Conservation (phyloP, 805 yeast genomes). For the Saturnispora kantuleensis region DNA sequence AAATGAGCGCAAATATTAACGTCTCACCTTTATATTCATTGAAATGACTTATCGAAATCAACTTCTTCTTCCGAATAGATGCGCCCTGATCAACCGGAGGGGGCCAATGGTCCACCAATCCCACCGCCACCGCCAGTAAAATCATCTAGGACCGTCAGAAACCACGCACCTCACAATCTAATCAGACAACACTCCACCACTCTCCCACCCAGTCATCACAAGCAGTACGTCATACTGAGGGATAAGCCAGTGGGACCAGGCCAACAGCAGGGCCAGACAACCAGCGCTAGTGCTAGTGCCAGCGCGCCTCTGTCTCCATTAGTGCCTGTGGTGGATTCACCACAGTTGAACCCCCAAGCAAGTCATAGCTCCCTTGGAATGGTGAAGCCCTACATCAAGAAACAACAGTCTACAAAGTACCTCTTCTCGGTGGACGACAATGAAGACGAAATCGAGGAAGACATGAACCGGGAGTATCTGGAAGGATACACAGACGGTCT, state of each 20-base stretch:
- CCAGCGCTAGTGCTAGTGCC: background rate
- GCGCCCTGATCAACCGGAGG: background rate
- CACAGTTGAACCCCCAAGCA: constrained; percentile 10
- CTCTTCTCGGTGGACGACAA: constrained; percentile 79
- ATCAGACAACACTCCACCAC: constrained; percentile 13
- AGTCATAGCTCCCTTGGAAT: constrained; percentile 7
- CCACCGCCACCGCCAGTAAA: constrained; percentile 5
- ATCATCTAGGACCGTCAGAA: constrained; percentile 9
- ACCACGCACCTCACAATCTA: constrained; percentile 14
- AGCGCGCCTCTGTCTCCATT: constrained; percentile 12
- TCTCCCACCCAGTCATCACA: constrained; percentile 19
- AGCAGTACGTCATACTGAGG: constrained; percentile 24
- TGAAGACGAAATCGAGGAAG: constrained; percentile 58
- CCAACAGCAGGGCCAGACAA: background rate
- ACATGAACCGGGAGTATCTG: constrained; percentile 45
- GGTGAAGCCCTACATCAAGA: constrained; percentile 19
- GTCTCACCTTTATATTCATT: background rate
- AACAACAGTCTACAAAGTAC: constrained; percentile 25
- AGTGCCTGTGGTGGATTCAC: constrained; percentile 8
- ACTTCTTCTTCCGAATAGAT: background rate
- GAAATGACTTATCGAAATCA: background rate
- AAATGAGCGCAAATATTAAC: background rate
- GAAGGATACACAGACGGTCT: constrained; percentile 72
- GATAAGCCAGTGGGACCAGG: constrained; percentile 14
- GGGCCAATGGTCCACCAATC: background rate